These are phyloP conservation scores for Leccinum subtestaceum DNA, from an alignment of 768 basidiomycete species.

Conservation along the genomic window DNA sequence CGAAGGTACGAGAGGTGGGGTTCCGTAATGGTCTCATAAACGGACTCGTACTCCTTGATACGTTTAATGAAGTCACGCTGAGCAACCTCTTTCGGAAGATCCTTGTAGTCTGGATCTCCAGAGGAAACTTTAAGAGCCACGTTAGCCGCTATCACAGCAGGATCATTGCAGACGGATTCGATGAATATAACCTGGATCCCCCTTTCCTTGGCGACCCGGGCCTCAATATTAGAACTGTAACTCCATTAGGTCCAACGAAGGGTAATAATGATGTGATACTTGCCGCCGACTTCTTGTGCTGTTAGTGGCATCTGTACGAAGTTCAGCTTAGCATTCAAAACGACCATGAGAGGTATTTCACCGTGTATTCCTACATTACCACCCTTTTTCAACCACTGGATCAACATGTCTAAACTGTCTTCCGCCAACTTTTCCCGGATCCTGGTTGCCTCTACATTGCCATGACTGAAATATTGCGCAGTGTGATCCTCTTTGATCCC, in stretches of 20 bases:
- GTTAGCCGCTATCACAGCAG: conserved; percentile 91
- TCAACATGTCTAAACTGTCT: conserved; percentile 93
- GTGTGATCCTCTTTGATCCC: conserved; percentile 91
- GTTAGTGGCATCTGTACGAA: conserved; percentile 85
- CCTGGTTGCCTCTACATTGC: conserved; percentile 73
- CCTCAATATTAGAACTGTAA: conserved; percentile 74
- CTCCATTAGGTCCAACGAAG: conserved; percentile 2
- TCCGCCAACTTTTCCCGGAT: conserved; percentile 80
- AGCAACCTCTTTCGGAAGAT: conserved; percentile 80
- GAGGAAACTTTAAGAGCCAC: conserved; percentile 93
- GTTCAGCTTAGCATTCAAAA: not conserved
- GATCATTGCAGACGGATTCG: conserved; percentile 93
- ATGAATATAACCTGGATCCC: conserved; percentile 89
- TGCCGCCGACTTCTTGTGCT: conserved; percentile 76
- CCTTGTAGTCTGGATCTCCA: conserved; percentile 97
- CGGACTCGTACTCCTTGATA: conserved; percentile 90
- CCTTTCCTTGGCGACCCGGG: conserved; percentile 81
- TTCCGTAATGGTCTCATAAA: conserved; percentile 95
- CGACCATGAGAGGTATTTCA: conserved; percentile 31
- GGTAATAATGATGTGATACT: conserved; percentile 14
- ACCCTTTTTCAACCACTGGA: conserved; percentile 91
- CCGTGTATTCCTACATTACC: conserved; percentile 99
- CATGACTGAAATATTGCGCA: conserved; percentile 84
- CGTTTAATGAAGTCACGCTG: conserved; percentile 87
- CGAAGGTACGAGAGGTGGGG: conserved; percentile 85